phyloP scores from a whole-genome alignment of 2,329 filamentous ascomycete genomes.

The Calonectria montana region DNA sequence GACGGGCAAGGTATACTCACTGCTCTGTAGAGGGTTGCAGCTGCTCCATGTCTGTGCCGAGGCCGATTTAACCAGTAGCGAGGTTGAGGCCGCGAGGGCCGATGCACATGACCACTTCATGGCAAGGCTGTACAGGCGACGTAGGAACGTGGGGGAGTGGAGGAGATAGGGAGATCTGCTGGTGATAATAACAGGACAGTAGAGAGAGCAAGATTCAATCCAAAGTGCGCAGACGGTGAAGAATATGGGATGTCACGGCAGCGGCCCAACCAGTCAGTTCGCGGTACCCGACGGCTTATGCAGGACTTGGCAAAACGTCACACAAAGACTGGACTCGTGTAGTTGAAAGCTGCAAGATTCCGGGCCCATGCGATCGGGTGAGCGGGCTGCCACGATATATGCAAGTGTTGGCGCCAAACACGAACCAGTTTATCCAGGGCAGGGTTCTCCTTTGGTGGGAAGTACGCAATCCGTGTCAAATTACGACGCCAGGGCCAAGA shows the following conservation, averaged over 20 bases:
- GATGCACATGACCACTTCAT: slow-evolving; percentile 38
- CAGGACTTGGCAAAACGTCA: slow-evolving; percentile 4
- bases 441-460: neutral
- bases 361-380: neutral
- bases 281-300: neutral
- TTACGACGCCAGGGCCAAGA: neutral
- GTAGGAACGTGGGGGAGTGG: neutral
- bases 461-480: neutral
- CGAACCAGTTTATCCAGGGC: neutral
- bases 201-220: neutral
- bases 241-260: neutral
- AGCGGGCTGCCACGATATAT: slow-evolving; percentile 19
- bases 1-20: slow-evolving; percentile 38
- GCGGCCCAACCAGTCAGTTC: neutral
- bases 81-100: slow-evolving; percentile 32
- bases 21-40: slow-evolving; percentile 53
- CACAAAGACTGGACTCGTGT: slow-evolving; percentile 14
- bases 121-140: slow-evolving; percentile 15
- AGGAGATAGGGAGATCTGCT: slow-evolving; percentile 9
- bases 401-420: neutral
- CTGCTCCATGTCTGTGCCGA: slow-evolving; percentile 54
- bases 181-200: neutral
- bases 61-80: slow-evolving; percentile 39
- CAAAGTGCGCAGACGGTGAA: neutral
- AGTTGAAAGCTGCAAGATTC: slow-evolving; percentile 17